These are phyloP conservation scores for Metschnikowia colocasiae DNA, from an alignment of 805 yeast species.

Conservation along the genomic window DNA sequence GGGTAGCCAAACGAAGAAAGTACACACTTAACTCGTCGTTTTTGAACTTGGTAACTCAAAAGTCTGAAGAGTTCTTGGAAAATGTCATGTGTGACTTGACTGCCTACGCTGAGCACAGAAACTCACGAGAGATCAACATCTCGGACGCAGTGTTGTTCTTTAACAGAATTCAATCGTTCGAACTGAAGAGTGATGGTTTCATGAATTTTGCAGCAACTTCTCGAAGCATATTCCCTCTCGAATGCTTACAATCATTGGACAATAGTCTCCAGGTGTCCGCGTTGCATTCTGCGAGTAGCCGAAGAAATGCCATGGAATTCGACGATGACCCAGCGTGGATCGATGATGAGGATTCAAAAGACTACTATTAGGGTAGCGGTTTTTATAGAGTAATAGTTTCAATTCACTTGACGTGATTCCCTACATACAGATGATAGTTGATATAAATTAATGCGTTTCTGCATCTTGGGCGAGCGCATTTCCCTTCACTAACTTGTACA, in stretches of 20 bases:
- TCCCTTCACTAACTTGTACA: conserved; percentile 52
- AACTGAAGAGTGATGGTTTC: conserved; percentile 14
- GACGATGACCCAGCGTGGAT: background rate
- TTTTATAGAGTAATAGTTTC: background rate
- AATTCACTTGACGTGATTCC: background rate
- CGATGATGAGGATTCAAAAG: background rate
- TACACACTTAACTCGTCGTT: conserved; percentile 13
- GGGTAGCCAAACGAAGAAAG: conserved; percentile 6
- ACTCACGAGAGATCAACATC: conserved; percentile 27
- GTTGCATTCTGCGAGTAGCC: background rate
- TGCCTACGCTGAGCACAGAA: conserved; percentile 35
- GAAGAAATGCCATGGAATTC: no score
- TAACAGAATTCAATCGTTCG: conserved; percentile 27
- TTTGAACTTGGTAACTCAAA: conserved; percentile 22
- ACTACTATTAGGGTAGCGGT: background rate
- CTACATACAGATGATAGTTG: background rate
- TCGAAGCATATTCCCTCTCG: conserved; percentile 34
- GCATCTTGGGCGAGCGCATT: conserved; percentile 7
- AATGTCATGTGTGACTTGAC: conserved; percentile 31
- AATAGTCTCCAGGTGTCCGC: conserved; percentile 22
- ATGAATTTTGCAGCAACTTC: conserved; percentile 32
- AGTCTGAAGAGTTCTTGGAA: conserved; percentile 30
- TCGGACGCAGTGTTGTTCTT: conserved; percentile 35
- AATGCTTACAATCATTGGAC: conserved; percentile 30
- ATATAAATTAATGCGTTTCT: background rate